Percentiles rank a stretch among this genome's conserved stretches.
Evolutionary conservation across 2,329 filamentous ascomycete species (phyloP).

Genomic region (Fusarium sp.): DNA sequence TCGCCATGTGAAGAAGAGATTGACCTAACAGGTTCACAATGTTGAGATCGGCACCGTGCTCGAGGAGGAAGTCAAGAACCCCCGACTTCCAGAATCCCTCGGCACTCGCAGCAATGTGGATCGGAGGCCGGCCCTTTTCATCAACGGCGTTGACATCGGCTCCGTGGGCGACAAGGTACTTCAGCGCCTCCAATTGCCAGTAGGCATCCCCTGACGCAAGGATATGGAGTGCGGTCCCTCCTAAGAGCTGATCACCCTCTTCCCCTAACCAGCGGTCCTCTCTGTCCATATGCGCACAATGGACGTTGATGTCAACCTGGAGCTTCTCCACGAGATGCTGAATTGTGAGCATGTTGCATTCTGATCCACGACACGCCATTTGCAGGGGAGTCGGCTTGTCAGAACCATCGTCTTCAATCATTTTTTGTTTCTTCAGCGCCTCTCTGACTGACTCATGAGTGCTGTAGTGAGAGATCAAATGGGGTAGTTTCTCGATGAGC

Average conservation of each 20-base stretch:
- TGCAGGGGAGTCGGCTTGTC: slow-evolving; percentile 1
- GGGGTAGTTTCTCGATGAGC: not conserved
- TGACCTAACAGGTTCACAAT: slow-evolving; percentile 1
- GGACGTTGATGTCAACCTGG: slow-evolving; percentile 27
- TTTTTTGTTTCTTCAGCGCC: not conserved
- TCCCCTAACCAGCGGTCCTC: too few species aligned
- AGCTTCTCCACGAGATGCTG: slow-evolving; percentile 27
- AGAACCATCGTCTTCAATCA: not conserved
- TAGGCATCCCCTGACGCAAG: slow-evolving; percentile 25
- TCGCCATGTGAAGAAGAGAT: slow-evolving; percentile 24
- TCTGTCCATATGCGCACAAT: not conserved
- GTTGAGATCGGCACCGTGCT: slow-evolving; percentile 32
- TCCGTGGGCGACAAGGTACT: slow-evolving; percentile 26
- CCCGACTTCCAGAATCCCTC: slow-evolving; percentile 14
- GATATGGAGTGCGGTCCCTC: slow-evolving; percentile 29
- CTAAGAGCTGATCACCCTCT: too few species aligned
- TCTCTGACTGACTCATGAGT: not conserved
- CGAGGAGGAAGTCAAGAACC: slow-evolving; percentile 27
- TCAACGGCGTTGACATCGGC: slow-evolving; percentile 14
- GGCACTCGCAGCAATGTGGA: slow-evolving; percentile 20
- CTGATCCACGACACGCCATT: slow-evolving; percentile 4
- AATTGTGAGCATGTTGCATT: slow-evolving; percentile 28
- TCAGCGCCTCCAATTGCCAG: slow-evolving; percentile 35
- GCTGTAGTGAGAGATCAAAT: slow-evolving; percentile 16
- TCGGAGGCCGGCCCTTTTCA: slow-evolving; percentile 11